These are phyloP conservation scores for Phyllosticta citriasiana DNA, from an alignment of 2,329 filamentous ascomycete genomes.

Conservation along the genomic window DNA sequence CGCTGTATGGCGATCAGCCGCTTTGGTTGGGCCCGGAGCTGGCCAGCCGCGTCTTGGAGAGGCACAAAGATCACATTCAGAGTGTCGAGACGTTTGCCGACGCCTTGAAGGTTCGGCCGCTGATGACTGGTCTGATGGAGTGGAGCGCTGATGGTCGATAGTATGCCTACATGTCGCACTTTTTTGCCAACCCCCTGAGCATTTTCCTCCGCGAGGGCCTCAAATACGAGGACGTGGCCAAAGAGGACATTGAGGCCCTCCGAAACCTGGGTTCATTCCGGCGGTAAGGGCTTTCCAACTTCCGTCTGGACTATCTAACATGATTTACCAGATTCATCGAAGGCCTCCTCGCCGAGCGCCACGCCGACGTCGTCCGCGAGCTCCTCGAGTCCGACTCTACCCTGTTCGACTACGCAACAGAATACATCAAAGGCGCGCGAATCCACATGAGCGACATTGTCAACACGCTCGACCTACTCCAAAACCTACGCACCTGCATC, in stretches of 20 bases:
- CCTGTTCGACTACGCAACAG: conserved; percentile 38
- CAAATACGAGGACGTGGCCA: conserved; percentile 35
- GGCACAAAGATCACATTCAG: conserved; percentile 68
- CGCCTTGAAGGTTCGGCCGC: conserved; percentile 50
- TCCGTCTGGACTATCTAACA: conserved; percentile 8
- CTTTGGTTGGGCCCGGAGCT: conserved; percentile 56
- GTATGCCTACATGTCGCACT: conserved; percentile 81
- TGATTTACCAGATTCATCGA: conserved; percentile 22
- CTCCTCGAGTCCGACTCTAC: conserved; percentile 52
- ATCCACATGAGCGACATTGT: conserved; percentile 33
- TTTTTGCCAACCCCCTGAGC: conserved; percentile 67
- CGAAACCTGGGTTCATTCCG: conserved; percentile 62
- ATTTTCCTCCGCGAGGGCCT: conserved; percentile 43
- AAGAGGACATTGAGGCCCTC: conserved; percentile 56
- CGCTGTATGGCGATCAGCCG: conserved; percentile 48
- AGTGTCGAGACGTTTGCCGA: conserved; percentile 64
- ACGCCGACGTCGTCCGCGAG: conserved; percentile 35
- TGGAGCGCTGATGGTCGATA: conserved; percentile 27
- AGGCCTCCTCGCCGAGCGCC: conserved; percentile 27
- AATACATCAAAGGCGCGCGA: conserved; percentile 26
- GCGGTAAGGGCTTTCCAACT: conserved; percentile 16
- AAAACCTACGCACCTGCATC: conserved; percentile 27
- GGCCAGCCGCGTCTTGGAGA: conserved; percentile 53
- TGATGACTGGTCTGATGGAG: too few species aligned
- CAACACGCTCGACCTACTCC: conserved; percentile 24